Evolutionary conservation across 805 yeast species (phyloP).

Genomic region (Yamadazyma ubonensis): DNA sequence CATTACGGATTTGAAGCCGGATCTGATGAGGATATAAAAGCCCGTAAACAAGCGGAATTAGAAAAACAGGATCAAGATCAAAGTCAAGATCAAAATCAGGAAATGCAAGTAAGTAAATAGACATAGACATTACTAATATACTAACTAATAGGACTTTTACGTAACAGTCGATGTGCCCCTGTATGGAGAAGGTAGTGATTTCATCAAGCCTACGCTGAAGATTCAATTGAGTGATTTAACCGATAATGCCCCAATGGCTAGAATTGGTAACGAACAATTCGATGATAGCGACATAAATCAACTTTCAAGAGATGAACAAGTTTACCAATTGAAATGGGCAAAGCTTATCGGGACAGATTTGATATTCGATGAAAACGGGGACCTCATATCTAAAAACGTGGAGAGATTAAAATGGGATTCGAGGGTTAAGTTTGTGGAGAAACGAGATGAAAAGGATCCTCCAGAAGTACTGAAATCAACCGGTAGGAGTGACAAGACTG

Average conservation of each 20-base stretch:
- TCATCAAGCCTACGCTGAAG: conserved; percentile 40
- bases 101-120: conserved; percentile 22
- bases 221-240: conserved; percentile 38
- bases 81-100: neutral
- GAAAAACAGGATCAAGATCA: neutral
- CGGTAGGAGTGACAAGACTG: conserved; percentile 17
- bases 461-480: too few species aligned
- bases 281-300: conserved; percentile 25
- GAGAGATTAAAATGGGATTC: conserved; percentile 38
- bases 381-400: conserved; percentile 36
- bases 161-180: conserved; percentile 35
- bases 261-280: conserved; percentile 32
- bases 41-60: conserved; percentile 37
- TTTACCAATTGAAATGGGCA: conserved; percentile 77
- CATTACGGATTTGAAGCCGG: conserved; percentile 79
- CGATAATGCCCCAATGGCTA: conserved; percentile 34
- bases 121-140: conserved; percentile 17
- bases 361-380: conserved; percentile 44
- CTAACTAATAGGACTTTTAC: conserved; percentile 31
- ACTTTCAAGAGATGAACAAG: conserved; percentile 39
- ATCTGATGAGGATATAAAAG: conserved; percentile 77
- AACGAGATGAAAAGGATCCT: conserved; percentile 18
- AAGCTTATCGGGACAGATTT: conserved; percentile 74
- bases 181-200: conserved; percentile 18
- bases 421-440: conserved; percentile 23